Conservation (phyloP, 2,329 filamentous ascomycete genomes). For the Didymella lethalis region DNA sequence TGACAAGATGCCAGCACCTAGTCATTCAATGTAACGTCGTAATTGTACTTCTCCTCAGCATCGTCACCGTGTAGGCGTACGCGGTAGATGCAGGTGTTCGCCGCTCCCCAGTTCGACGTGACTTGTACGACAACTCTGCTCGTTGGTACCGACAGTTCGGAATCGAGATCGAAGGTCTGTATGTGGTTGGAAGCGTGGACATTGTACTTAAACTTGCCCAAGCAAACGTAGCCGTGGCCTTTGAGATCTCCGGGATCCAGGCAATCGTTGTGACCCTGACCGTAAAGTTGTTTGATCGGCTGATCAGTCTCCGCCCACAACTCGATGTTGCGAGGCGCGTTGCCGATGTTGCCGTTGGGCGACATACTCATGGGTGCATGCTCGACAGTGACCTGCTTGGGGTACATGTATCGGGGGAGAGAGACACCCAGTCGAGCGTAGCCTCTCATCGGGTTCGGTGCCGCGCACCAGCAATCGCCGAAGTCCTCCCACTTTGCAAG, state of each 20-base stretch:
- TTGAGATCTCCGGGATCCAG: conserved; percentile 22
- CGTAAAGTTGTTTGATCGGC: conserved; percentile 31
- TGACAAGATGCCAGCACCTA: conserved; percentile 15
- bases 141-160: conserved; percentile 38
- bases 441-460: conserved; percentile 55
- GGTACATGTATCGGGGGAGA: conserved; percentile 48
- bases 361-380: conserved; percentile 54
- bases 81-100: conserved; percentile 58
- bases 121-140: conserved; percentile 52
- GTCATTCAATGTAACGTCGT: conserved; percentile 30
- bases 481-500: conserved; percentile 76
- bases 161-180: conserved; percentile 52
- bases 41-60: conserved; percentile 29
- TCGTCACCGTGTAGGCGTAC: conserved; percentile 54
- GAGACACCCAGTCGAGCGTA: conserved; percentile 71
- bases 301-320: conserved; percentile 54
- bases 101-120: conserved; percentile 54
- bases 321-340: conserved; percentile 55
- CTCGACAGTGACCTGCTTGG: conserved; percentile 55
- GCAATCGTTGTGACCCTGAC: conserved; percentile 26
- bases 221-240: conserved; percentile 48
- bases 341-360: conserved; percentile 46
- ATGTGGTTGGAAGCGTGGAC: conserved; percentile 52
- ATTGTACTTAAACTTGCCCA: conserved; percentile 54
- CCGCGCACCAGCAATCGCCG: conserved; percentile 87